Evolutionary conservation across 306 rosid genomes (phyloP), one percentile per base, ranked within the genome.

Genomic region (Pyrus betulifolia): DNA sequence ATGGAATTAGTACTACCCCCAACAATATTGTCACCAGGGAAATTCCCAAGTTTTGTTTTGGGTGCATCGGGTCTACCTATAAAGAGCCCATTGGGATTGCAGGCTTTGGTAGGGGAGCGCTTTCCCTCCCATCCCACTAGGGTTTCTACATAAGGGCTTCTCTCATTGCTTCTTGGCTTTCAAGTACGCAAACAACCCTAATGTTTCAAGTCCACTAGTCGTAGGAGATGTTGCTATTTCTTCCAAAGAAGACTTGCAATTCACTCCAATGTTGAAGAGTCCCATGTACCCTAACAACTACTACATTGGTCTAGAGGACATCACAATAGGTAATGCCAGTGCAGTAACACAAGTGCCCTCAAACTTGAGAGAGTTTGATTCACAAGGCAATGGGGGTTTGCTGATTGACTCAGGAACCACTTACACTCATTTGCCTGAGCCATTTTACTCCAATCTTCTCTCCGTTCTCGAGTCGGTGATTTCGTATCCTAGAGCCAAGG

Each of bases 331-430:
- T 3, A 72, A 85, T 49, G n/a, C 18, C n/a, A 71, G 76, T 49
- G 60, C 59, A 35, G n/a, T 71, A 45, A 55, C 60, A 19, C 31
- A 78, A 35, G 83, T 78, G 52, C 82, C 87, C 54, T 31, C 59
- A 44, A 82, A 69, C 42, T 74, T 87, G 74, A 87, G 82, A 63
- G 88, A 82, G 61, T 77, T 87, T 68, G 91, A 87, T 70, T 63
- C 86, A 33, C 78, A 59, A 40, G 88, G 91, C 45, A 84, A 87
- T 84, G 91, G 91, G 21, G 88, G 85, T 1, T 68, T 87, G 85
- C 35, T 87, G 72, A 84, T 87, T 11, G 91, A 87, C 74, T 82
- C 91, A 2, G 91, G 91, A 42, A 87, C 91, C n/a, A 87, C 91
- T 11, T 87, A 87, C 18, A 82, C 91, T 23, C 91, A 87, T 46